phyloP scores from a whole-genome alignment of 768 basidiomycete species.

The Tubosaeta sp. region DNA sequence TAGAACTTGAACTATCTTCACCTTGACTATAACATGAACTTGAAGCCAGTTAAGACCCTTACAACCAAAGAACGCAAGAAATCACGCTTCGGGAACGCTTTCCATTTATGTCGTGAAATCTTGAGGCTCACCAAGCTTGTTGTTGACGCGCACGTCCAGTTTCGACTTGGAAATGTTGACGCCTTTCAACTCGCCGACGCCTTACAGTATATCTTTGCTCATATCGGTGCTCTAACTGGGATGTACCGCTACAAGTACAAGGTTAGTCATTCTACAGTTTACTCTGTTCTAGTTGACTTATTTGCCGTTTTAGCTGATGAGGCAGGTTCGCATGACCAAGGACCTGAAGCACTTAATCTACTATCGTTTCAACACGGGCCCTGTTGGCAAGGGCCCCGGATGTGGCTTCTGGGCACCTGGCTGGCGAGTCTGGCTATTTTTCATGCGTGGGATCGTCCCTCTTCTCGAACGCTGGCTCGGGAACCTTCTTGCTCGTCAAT shows the following conservation, averaged over 20 bases:
- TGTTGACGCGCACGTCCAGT: slow-evolving; percentile 98
- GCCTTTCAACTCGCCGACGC: slow-evolving; percentile 99
- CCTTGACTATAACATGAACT: slow-evolving; percentile 96
- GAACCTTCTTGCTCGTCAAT: slow-evolving; percentile 95
- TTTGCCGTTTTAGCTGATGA: slow-evolving; percentile 67
- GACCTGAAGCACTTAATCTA: slow-evolving; percentile 98
- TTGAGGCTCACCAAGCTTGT: slow-evolving; percentile 96
- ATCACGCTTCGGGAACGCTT: slow-evolving; percentile 99
- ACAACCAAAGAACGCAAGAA: slow-evolving; percentile 99
- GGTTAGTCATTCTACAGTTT: slow-evolving; percentile 37
- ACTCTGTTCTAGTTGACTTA: slow-evolving; percentile 4
- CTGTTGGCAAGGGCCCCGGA: slow-evolving; percentile 98
- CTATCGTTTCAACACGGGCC: slow-evolving; percentile 99
- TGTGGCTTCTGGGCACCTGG: slow-evolving; percentile 99
- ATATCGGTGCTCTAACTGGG: slow-evolving; percentile 96
- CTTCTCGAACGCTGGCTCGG: slow-evolving; percentile 97
- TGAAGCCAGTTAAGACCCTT: slow-evolving; percentile 96
- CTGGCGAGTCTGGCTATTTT: slow-evolving; percentile 99
- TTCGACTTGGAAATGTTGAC: slow-evolving; percentile 96
- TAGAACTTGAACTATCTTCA: slow-evolving; percentile 92
- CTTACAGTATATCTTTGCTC: slow-evolving; percentile 94
- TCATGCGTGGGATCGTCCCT: slow-evolving; percentile 98
- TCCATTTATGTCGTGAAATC: slow-evolving; percentile 97
- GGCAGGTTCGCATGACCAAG: slow-evolving; percentile 99
- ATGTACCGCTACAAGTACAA: slow-evolving; percentile 99